Conservation (phyloP, 2,329 filamentous ascomycete genomes). For the Xylariaceae sp. region DNA sequence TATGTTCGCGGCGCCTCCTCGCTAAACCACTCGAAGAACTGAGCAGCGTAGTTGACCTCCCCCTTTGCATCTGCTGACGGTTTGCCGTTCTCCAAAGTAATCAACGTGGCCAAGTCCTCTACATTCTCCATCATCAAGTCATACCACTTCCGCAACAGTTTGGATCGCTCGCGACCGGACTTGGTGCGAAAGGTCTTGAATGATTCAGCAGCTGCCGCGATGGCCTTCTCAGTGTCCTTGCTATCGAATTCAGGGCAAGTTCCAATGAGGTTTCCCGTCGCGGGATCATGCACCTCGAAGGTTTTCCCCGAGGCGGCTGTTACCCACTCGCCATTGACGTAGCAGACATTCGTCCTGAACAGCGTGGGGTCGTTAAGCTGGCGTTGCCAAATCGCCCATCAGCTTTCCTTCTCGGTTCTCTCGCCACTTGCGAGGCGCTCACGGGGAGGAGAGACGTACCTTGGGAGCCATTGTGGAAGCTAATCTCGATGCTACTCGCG, state of each 20-base stretch:
- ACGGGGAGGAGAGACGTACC: constrained; percentile 14
- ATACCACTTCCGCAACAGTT: constrained; percentile 75
- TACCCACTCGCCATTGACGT: constrained; percentile 92
- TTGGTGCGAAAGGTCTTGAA: constrained; percentile 66
- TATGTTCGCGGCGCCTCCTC: constrained; percentile 72
- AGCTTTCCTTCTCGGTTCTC: neutral
- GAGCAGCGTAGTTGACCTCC: constrained; percentile 68
- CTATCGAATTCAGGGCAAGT: constrained; percentile 79
- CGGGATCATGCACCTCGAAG: constrained; percentile 84
- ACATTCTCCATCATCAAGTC: constrained; percentile 73
- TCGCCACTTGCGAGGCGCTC: neutral
- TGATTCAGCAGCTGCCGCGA: constrained; percentile 75
- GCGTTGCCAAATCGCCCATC: constrained; percentile 1
- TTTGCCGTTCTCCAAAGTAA: constrained; percentile 90
- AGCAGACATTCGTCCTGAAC: constrained; percentile 76
- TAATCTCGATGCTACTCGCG: constrained; percentile 28
- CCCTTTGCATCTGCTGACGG: constrained; percentile 69
- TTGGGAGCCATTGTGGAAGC: constrained; percentile 32
- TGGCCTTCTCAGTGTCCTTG: constrained; percentile 74
- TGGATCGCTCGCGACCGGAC: constrained; percentile 70
- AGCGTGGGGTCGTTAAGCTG: constrained; percentile 76
- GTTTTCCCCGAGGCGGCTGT: constrained; percentile 81
- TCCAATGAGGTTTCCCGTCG: constrained; percentile 75
- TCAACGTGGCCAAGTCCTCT: constrained; percentile 75
- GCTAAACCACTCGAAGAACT: constrained; percentile 77